Evolutionary conservation across 176 grass and related monocot species (phyloP).

Genomic region (Musa acuminata): DNA sequence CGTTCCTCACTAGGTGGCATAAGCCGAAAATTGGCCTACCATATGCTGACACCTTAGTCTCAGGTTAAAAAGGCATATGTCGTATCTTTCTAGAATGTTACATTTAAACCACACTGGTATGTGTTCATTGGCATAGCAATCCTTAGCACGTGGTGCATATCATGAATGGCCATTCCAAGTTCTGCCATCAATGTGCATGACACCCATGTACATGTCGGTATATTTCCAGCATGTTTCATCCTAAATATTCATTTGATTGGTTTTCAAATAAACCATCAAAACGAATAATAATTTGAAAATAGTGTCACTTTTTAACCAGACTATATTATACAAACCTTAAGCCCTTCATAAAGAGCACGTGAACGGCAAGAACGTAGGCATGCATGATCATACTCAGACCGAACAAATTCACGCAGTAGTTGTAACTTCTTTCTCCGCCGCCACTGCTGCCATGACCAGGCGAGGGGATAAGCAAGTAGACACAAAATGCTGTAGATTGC

Average conservation of each 20-base stretch:
- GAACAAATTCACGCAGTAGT: slow-evolving; percentile 95
- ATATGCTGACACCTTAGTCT: no score
- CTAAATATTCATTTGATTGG: neutral
- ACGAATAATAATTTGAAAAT: neutral
- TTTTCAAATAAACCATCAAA: neutral
- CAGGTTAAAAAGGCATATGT: neutral
- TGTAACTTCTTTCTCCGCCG: slow-evolving; percentile 92
- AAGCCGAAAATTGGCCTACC: neutral
- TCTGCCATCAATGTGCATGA: neutral
- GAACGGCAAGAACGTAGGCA: slow-evolving; percentile 95
- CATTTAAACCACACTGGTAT: neutral
- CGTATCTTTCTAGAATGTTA: neutral
- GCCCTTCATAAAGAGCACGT: slow-evolving; percentile 96
- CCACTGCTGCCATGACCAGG: slow-evolving; percentile 99
- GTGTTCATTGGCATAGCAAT: neutral
- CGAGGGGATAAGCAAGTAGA: slow-evolving; percentile 74
- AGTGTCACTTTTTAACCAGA: neutral
- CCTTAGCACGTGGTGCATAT: neutral
- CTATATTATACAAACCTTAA: slow-evolving; percentile 53
- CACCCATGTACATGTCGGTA: neutral
- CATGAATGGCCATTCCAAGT: neutral
- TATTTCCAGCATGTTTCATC: neutral
- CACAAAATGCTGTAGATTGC: slow-evolving; percentile 77
- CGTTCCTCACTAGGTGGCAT: neutral
- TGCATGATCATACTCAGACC: slow-evolving; percentile 96